Evolutionary conservation across 306 rosid genomes (phyloP).

Genomic region (Cucumis cinereus): DNA sequence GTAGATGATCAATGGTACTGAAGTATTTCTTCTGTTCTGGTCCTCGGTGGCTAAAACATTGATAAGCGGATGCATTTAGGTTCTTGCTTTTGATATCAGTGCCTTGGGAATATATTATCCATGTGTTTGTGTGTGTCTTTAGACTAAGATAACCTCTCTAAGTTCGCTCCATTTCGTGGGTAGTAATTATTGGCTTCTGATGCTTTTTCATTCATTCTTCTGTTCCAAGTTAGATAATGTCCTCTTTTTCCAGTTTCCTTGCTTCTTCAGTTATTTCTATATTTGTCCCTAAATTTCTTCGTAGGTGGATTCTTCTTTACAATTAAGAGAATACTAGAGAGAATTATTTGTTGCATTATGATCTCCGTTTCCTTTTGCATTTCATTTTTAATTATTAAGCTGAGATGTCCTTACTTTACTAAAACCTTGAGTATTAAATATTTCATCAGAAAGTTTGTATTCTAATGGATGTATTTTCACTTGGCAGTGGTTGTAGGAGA

Average conservation of each 20-base stretch:
- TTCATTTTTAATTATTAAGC: not conserved
- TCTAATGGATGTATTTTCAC: not conserved
- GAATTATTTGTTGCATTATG: not conserved
- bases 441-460: not conserved
- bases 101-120: not conserved
- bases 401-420: not conserved
- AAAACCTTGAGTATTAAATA: not conserved
- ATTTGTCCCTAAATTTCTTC: not conserved
- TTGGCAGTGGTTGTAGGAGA: constrained; percentile 4
- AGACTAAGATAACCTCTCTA: not conserved
- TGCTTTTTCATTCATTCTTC: not conserved
- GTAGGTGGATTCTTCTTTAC: not conserved
- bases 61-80: not conserved
- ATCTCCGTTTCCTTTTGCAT: not conserved
- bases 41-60: not conserved
- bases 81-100: not conserved
- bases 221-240: not conserved
- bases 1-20: not conserved
- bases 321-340: not conserved
- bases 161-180: not conserved
- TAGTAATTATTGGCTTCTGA: not conserved
- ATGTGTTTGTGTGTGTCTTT: not conserved
- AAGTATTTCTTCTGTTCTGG: not conserved
- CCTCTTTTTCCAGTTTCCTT: not conserved
- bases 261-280: not conserved